Conservation (phyloP, 2,329 filamentous ascomycete species). For the Tolypocladium endophyticum region DNA sequence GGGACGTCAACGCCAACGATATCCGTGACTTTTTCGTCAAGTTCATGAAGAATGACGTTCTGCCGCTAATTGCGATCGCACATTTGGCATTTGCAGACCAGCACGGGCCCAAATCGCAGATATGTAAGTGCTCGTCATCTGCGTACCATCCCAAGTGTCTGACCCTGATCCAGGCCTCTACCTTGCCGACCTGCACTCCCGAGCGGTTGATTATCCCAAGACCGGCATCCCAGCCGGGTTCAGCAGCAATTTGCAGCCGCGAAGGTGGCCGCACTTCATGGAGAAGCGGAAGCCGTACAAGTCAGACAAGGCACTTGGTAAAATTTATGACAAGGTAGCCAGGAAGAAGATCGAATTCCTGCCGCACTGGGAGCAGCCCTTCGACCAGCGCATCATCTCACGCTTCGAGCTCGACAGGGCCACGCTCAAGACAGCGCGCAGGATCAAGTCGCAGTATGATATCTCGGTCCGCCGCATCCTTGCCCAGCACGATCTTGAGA, state of each 20-base stretch:
- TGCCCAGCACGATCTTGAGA: slow-evolving; percentile 71
- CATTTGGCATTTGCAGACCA: slow-evolving; percentile 71
- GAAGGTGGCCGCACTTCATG: slow-evolving; percentile 78
- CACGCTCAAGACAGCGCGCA: slow-evolving; percentile 46
- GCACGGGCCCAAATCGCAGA: slow-evolving; percentile 53
- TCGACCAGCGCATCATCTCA: slow-evolving; percentile 64
- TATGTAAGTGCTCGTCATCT: slow-evolving; percentile 41
- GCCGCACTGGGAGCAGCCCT: slow-evolving; percentile 60
- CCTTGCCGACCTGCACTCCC: slow-evolving; percentile 73
- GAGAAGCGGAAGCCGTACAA: slow-evolving; percentile 55
- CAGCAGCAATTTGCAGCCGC: slow-evolving; percentile 46
- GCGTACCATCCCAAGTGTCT: neutral
- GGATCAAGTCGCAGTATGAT: slow-evolving; percentile 72
- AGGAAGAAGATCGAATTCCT: slow-evolving; percentile 50
- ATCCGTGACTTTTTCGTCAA: slow-evolving; percentile 78
- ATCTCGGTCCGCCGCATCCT: slow-evolving; percentile 66
- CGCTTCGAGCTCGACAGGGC: slow-evolving; percentile 45
- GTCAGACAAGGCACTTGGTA: slow-evolving; percentile 64
- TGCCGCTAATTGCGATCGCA: slow-evolving; percentile 69
- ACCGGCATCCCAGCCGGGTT: slow-evolving; percentile 70
- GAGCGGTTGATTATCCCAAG: slow-evolving; percentile 90
- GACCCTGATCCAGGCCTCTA: slow-evolving; percentile 38
- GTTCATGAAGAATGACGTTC: slow-evolving; percentile 83
- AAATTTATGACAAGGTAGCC: slow-evolving; percentile 67
- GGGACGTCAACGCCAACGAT: slow-evolving; percentile 60